These are phyloP conservation scores for Talaromyces rugulosus DNA, from an alignment of 2,329 filamentous ascomycete species.

Conservation along the genomic window DNA sequence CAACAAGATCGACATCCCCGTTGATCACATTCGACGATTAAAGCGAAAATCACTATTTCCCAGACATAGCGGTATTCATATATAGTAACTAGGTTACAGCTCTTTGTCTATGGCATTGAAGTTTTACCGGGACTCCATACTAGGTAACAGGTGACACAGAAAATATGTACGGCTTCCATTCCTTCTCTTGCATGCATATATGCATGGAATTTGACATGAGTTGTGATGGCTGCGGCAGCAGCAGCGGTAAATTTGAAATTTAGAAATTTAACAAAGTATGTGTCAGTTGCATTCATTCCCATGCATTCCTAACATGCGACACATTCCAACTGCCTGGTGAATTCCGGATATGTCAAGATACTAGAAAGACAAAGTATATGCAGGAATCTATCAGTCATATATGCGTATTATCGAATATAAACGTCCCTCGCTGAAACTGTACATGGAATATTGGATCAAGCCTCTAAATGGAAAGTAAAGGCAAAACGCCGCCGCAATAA, in stretches of 20 bases:
- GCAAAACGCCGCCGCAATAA: not conserved
- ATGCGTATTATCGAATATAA: not conserved
- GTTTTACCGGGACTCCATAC: too few species aligned
- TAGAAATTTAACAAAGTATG: not conserved
- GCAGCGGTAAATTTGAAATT: not conserved
- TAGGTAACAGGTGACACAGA: not conserved
- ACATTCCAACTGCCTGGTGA: not conserved
- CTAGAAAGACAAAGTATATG: not conserved
- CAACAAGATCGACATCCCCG: too few species aligned
- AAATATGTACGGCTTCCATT: slow-evolving; percentile 2
- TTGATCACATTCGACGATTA: too few species aligned
- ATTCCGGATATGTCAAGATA: not conserved
- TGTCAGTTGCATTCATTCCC: not conserved
- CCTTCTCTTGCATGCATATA: slow-evolving; percentile 4
- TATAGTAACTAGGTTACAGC: not conserved
- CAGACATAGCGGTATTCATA: too few species aligned
- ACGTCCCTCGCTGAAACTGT: not conserved
- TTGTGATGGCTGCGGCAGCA: not conserved
- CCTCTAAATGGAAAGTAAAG: not conserved
- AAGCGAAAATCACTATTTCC: too few species aligned
- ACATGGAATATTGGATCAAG: not conserved
- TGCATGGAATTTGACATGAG: not conserved
- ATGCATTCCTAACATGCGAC: not conserved
- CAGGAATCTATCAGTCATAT: not conserved
- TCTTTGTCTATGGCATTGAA: not conserved